Evolutionary conservation across 2,329 filamentous ascomycete species (phyloP).

Genomic region (Helotiales sp.): DNA sequence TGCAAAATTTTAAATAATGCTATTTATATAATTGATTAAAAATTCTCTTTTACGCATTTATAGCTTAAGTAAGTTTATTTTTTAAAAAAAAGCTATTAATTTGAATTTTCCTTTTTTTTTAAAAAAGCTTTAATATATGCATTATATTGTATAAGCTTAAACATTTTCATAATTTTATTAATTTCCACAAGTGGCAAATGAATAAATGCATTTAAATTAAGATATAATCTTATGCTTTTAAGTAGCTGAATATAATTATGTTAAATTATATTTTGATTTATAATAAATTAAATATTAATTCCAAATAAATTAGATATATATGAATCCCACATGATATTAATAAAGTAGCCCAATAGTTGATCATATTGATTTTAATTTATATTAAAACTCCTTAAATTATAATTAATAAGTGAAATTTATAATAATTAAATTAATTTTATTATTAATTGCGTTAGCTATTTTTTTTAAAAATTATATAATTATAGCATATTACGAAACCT

Average conservation of each 20-base stretch:
- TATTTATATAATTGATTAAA: neutral
- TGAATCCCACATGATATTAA: neutral
- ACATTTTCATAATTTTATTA: neutral
- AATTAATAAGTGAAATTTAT: no score
- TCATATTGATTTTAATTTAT: neutral
- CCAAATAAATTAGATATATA: neutral
- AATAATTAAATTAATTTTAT: neutral
- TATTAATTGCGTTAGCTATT: neutral
- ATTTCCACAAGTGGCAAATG: neutral
- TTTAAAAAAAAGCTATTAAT: neutral
- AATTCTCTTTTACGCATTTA: neutral
- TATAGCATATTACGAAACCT: neutral
- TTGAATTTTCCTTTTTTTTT: neutral
- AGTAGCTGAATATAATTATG: neutral
- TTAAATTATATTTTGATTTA: neutral
- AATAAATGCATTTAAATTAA: neutral
- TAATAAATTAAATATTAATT: neutral
- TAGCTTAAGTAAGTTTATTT: neutral
- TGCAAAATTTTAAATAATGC: neutral
- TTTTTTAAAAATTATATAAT: neutral
- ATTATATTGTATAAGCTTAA: neutral
- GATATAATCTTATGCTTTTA: neutral
- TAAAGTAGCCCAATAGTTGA: neutral
- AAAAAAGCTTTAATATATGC: neutral
- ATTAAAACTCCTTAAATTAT: neutral